A percentile compares a stretch with the other conserved stretches of the same genome.
Conservation (phyloP, 192 early-diverging fungal species). For the Coemansia sp. region DNA sequence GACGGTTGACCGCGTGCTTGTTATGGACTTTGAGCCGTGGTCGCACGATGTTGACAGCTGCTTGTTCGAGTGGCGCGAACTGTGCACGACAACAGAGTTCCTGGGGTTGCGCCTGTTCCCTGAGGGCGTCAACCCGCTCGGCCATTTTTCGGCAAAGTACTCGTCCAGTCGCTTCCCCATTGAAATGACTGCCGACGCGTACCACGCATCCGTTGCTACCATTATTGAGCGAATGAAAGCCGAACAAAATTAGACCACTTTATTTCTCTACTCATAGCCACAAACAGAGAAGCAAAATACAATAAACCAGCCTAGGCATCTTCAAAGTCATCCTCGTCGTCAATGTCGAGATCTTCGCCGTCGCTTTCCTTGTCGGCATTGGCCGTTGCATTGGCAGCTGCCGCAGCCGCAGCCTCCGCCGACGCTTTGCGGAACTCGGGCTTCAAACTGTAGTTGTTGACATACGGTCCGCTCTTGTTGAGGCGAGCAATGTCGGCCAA, state of each 20-base stretch:
- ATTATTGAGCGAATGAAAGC: conserved; percentile 23
- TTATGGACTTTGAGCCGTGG: conserved; percentile 95
- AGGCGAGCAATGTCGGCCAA: conserved; percentile 75
- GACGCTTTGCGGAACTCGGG: conserved; percentile 68
- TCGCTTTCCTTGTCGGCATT: conserved; percentile 14
- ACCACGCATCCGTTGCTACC: conserved; percentile 28
- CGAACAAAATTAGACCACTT: neutral
- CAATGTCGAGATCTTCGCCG: conserved; percentile 21
- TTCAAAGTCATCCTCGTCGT: conserved; percentile 57
- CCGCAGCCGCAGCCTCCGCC: conserved; percentile 19
- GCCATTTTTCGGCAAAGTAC: conserved; percentile 42
- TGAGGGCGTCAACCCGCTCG: conserved; percentile 30
- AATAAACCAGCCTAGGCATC: conserved; percentile 31
- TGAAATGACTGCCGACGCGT: conserved; percentile 36
- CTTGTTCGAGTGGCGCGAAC: conserved; percentile 81
- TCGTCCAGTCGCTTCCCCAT: conserved; percentile 48
- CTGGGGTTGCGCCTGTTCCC: conserved; percentile 51
- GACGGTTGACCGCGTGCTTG: conserved; percentile 60
- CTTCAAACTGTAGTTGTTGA: conserved; percentile 80
- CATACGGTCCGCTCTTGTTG: conserved; percentile 81
- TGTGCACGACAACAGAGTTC: neutral
- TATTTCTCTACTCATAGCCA: neutral
- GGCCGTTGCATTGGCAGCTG: conserved; percentile 25
- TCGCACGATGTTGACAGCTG: conserved; percentile 74
- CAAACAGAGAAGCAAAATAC: too few relatives aligned